Base-by-base conservation (phyloP, 2,329 filamentous ascomycete genomes). In the Penicillium sp. region DNA sequence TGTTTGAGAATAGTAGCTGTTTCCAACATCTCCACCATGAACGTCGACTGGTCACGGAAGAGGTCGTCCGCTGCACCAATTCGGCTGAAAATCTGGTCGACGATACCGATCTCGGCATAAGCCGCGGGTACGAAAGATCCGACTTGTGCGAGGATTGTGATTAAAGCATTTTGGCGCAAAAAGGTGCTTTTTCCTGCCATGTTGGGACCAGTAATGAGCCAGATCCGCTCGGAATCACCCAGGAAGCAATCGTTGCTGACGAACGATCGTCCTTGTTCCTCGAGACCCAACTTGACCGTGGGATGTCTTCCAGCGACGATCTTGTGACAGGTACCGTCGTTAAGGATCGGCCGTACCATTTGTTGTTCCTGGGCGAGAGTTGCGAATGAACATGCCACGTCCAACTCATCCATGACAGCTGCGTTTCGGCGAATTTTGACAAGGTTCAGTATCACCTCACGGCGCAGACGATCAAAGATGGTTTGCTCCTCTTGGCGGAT, bases 1-100 rank as follows among this genome's bases (percentile, higher is more conserved):
- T 89, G 82, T 57, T 88, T 89, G 50, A 99, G 81, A 50, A 99
- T 99, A 27, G 88, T 82, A 2, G 93, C 92, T 21, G 94, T 96
- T 75, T 99, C 94, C 2, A 97, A 82, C 94, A 99, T 99, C 76
- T 99, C 94, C 1, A 97, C 91, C 94, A 99, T 97, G 74, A 99
- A 99, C 0, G 95, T 99, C 50, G 91, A 96, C 73, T 97, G 92
- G 76, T 96, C 89, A 48, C 86, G 85, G 76, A 89, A 97, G n/a
- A 99, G 80, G 70, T 96, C 93, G 72, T 99, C 95, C 2, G 93
- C 94, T 1, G 91, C 95, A 2, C 94, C 94, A 23, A 95, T 88
- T 69, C 94, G 89, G 68, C 88, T 94, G 77, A 96, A 97, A 51
- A 99, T 88, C 66, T 93, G 91, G 75, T 99, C 94, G n/a, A 97